Percentiles rank a stretch among this genome's conserved stretches.
Conservation (phyloP, 768 basidiomycete genomes). For the Dacryopinax spathularia region DNA sequence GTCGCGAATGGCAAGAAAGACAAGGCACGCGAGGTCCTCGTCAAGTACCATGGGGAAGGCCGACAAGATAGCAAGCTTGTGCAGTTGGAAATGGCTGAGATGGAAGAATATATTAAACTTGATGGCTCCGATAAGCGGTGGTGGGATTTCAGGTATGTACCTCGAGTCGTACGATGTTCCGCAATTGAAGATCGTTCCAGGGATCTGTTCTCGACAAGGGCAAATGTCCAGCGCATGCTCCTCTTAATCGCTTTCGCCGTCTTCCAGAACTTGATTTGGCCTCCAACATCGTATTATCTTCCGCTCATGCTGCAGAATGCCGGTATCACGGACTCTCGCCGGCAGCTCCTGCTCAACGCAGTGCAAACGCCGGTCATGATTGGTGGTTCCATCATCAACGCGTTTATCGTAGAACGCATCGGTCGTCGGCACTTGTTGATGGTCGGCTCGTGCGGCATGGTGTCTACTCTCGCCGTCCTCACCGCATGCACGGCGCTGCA, state of each 20-base stretch:
- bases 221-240: conserved; percentile 14
- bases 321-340: conserved; percentile 23
- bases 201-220: conserved; percentile 13
- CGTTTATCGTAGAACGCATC: conserved; percentile 23
- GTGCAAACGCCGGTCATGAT: conserved; percentile 24
- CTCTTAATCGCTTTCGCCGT: conserved; percentile 14
- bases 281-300: conserved; percentile 22
- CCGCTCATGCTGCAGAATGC: conserved; percentile 25
- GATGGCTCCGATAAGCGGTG: conserved; percentile 17
- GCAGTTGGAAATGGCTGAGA: conserved; percentile 18
- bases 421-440: conserved; percentile 24
- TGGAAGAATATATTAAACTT: conserved; percentile 16
- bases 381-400: conserved; percentile 23
- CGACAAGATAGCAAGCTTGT: conserved; percentile 18
- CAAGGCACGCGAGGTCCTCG: conserved; percentile 12
- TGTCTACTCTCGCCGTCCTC: conserved; percentile 21
- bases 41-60: conserved; percentile 11
- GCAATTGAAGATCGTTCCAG: not conserved
- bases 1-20: conserved; percentile 11
- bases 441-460: conserved; percentile 19
- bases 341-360: conserved; percentile 20
- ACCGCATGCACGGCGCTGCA: conserved; percentile 25
- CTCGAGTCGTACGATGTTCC: conserved; percentile 14
- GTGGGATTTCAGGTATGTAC: conserved; percentile 17
- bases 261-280: conserved; percentile 17